Conservation (phyloP, 331 rosid genomes). For the Quercus tomentella region DNA sequence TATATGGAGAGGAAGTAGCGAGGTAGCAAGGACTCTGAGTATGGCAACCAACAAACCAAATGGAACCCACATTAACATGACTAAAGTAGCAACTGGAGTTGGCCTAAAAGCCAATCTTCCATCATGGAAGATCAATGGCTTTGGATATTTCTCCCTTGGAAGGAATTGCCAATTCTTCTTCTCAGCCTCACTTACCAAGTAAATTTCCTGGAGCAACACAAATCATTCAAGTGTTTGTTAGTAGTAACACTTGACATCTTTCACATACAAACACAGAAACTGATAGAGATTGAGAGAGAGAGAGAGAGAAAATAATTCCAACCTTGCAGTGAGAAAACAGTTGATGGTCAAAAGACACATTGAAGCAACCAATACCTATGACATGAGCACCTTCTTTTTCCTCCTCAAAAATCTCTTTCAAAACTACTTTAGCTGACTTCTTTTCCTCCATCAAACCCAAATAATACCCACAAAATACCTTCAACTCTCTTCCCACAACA, state of each 20-base stretch:
- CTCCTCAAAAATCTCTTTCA: conserved; percentile 1
- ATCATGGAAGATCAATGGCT: conserved; percentile 76
- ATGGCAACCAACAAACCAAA: conserved; percentile 41
- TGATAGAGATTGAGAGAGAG: background rate
- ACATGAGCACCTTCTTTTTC: background rate
- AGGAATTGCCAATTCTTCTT: conserved; percentile 34
- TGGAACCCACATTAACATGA: conserved; percentile 71
- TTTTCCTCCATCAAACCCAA: conserved; percentile 33
- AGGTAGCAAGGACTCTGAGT: conserved; percentile 26
- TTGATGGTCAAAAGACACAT: conserved; percentile 15
- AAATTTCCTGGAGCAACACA: conserved; percentile 27
- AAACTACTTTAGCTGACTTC: background rate
- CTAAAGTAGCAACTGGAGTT: conserved; percentile 39
- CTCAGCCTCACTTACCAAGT: conserved; percentile 19
- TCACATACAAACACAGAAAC: background rate
- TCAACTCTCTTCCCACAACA: conserved; percentile 38
- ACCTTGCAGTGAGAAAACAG: conserved; percentile 54
- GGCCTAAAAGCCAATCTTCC: conserved; percentile 82
- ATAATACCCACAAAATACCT: conserved; percentile 34
- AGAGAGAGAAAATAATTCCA: background rate
- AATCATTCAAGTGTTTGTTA: background rate
- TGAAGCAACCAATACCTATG: conserved; percentile 24
- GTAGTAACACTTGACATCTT: background rate
- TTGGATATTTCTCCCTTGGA: conserved; percentile 48
- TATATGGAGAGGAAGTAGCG: conserved; percentile 39